Base-by-base conservation (phyloP, 164 flowering plant species). In the Aristolochia contorta region DNA sequence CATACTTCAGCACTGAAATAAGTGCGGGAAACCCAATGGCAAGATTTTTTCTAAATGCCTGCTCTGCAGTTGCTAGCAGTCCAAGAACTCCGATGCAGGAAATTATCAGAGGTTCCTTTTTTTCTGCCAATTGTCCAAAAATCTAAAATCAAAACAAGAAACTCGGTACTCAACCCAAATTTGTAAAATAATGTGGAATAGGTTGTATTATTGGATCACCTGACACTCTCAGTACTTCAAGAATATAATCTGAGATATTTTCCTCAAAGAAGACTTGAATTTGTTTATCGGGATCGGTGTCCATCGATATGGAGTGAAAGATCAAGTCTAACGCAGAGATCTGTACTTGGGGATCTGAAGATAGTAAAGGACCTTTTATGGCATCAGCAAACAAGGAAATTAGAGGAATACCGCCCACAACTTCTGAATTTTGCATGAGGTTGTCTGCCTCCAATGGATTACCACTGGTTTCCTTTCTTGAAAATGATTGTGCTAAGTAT, bases 311-410 rank as follows among this genome's bases (percentile, higher is more conserved):
- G 73, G 78, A 85, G 64, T 78, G 70, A 65, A 75, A 70, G 12
- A 88, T 69, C 51, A 93, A 77, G 60, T 88, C 85, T 48, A 93
- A 52, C 33, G 95, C 71, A 65, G 87, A 72, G 56, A 73, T 74
- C 69, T 90, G 99, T 57, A 93, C 88, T 75, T 85, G 77, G 50
- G 59, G 76, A 63, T 91, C 91, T 12, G 95, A 82, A 54, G 99
- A 90, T 57, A 93, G 89, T 69, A 93, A 64, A n/a, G 99, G 85
- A 21, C 89, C 95, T 79, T 93, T 90, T 32, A 90, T 77, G 55
- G 99, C 95, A 60, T 90, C 97, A 47, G 93, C 82, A 74, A 90
- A 86, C 74, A 88, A 78, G 69, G 57, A 49, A 55, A 63, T 68
- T 61, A 83, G 60, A 57, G 85, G 62, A 65, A 73, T 51, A 24